Evolutionary conservation across 1,284 basidiomycete species (phyloP), one percentile per base, ranked within the genome.

Genomic region (Cryptococcus hybrid): DNA sequence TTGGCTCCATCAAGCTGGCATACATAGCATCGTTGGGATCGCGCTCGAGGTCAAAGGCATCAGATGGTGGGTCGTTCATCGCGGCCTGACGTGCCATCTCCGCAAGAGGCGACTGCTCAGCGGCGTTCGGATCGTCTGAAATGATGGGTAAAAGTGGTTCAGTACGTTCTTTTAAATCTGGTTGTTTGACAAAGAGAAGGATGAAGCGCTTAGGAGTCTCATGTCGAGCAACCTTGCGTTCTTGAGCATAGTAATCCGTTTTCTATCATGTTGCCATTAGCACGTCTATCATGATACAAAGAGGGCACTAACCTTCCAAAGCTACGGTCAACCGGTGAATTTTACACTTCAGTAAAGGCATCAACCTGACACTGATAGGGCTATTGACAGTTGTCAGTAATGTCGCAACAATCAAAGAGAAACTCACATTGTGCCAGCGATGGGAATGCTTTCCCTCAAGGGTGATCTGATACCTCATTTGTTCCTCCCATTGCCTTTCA

Each of bases 401-500:
- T 15, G n/a, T n/a, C n/a, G n/a, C n/a, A n/a, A n/a, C n/a, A n/a
- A 12, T 51, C 35, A 44, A 35, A 12, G 9, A 2, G 0, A 40
- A 37, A 70, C 76, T 71, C 62, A 78, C 54, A 98, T 85, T 12
- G 82, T 82, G 18, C 90, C 88, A 15, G 92, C 92, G 50, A 98
- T 85, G 11, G 88, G 84, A 90, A 62, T 85, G 86, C 62, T 88
- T 86, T 11, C 90, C 90, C 37, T 86, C 85, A 34, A 97, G 80
- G 1, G 88, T 84, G 56, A 98, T 87, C 55, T 88, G 80, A 63
- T 79, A 79, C 64, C 91, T 87, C 70, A 98, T 81, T 72, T 96
- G 88, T 58, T 87, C 84, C 60, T 97, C 94, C 94, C 94, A 99
- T 66, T 89, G 86, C 30, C 92, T 82, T 73, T 96, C 90, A 11